Evolutionary conservation across 257 asterid genomes (phyloP), one percentile per base, ranked within the genome.

Genomic region (Scutellaria galericulata): DNA sequence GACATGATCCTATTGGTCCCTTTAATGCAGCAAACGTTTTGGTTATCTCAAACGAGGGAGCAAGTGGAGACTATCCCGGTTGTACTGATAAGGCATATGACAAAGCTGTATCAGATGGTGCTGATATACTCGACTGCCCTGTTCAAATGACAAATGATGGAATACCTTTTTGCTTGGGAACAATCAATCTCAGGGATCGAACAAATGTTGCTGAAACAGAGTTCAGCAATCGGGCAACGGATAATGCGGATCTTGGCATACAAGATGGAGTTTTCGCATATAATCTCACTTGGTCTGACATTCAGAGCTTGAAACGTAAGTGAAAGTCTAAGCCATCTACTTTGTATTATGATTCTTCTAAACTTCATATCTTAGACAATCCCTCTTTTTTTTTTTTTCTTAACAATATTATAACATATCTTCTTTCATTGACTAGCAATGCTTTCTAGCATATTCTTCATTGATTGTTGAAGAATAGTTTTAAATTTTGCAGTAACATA

Each of bases 51-150:
- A 41, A 69, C 14, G 97, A 91, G 85, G 99, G 98, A 81, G 96
- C 96, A 63, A 89, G 97, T 72, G 99, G 97, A 40, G 83, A 71
- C 48, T 89, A 83, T 76, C 96, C 99, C 45, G 97, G 96, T n/a
- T 89, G 97, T 74, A 94, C 97, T 4, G 78, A 94, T 69, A 42
- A 1, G 69, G 90, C 99, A 20, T 91, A 91, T 47, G 37, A 15
- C n/a, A 77, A 79, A 77, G 97, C 97, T 77, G 84, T 86, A 58
- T 65, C 87, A 14, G 96, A 90, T 75, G 95, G 93, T 66, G 97
- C 68, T 44, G 95, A 94, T 71, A 66, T 91, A 58, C 82, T 94
- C 2, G 97, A 85, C 78, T 91, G 97, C 82, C 89, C 92, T 4
- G 93, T 94, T 72, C 99, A 94, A 79, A 85, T 94, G 75, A 78